phyloP scores from a whole-genome alignment of 192 early-diverging fungal genomes.

The Linnemannia elongata region DNA sequence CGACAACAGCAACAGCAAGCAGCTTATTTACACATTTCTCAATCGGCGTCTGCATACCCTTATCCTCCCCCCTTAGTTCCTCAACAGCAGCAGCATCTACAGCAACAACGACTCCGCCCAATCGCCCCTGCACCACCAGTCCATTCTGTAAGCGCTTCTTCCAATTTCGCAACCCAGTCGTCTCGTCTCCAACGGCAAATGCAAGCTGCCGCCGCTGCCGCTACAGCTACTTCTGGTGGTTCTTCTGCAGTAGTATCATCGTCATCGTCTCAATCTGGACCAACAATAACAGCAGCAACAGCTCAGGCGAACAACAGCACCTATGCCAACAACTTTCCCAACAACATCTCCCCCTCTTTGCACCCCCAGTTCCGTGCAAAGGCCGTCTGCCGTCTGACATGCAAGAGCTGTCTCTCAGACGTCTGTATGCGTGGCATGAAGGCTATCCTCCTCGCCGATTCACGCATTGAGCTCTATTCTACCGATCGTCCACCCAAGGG shows the following conservation, averaged over 20 bases:
- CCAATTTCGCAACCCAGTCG: slow-evolving; percentile 5
- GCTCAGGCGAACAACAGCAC: neutral
- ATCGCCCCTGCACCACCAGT: neutral
- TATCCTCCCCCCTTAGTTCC: neutral
- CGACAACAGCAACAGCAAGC: neutral
- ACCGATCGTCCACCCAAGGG: slow-evolving; percentile 78
- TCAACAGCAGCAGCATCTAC: neutral
- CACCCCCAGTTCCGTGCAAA: slow-evolving; percentile 74
- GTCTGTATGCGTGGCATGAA: slow-evolving; percentile 86
- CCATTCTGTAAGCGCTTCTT: neutral
- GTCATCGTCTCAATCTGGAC: slow-evolving; percentile 7
- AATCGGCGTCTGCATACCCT: neutral
- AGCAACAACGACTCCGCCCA: neutral
- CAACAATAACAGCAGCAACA: slow-evolving; percentile 6
- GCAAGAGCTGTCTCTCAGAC: slow-evolving; percentile 71
- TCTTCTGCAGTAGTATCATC: neutral
- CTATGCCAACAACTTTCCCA: slow-evolving; percentile 1
- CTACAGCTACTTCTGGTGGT: neutral
- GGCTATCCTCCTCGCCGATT: slow-evolving; percentile 84
- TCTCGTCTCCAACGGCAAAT: slow-evolving; percentile 1
- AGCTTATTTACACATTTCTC: neutral
- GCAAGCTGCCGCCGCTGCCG: neutral
- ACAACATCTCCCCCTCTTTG: slow-evolving; percentile 43
- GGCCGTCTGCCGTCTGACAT: slow-evolving; percentile 77
- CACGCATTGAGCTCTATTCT: slow-evolving; percentile 79